phyloP scores from a whole-genome alignment of 2,329 filamentous ascomycete genomes.

The Plenodomus tracheiphilus region DNA sequence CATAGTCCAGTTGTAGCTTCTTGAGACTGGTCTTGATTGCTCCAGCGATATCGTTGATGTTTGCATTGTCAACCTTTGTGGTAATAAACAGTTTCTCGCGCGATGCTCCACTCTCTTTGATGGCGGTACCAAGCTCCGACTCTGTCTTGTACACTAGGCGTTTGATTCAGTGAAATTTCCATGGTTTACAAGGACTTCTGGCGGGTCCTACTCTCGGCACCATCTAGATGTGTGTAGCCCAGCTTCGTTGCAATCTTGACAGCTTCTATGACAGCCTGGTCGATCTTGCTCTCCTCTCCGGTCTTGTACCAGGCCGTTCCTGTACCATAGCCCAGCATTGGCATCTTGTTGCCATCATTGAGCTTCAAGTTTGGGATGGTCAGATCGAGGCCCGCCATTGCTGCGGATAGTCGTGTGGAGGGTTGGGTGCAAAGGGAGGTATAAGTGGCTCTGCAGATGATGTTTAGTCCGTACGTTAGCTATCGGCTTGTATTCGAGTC shows the following conservation, averaged over 20 bases:
- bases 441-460: too few relatives aligned
- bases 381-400: slow-evolving; percentile 49
- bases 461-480: neutral
- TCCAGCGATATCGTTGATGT: slow-evolving; percentile 58
- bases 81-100: slow-evolving; percentile 56
- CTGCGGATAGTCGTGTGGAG: neutral
- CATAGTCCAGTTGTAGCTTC: slow-evolving; percentile 63
- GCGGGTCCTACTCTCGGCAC: slow-evolving; percentile 63
- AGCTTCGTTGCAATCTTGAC: slow-evolving; percentile 66
- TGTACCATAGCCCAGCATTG: slow-evolving; percentile 72
- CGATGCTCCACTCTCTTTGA: slow-evolving; percentile 50
- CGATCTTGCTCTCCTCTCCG: slow-evolving; percentile 54
- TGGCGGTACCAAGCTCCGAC: slow-evolving; percentile 53
- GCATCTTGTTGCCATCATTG: slow-evolving; percentile 74
- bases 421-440: neutral
- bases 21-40: slow-evolving; percentile 61
- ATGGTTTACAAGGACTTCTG: neutral
- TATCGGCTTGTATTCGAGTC: neutral
- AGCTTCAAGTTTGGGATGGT: slow-evolving; percentile 67
- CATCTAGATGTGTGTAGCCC: slow-evolving; percentile 75
- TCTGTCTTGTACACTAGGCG: slow-evolving; percentile 55
- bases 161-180: neutral
- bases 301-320: slow-evolving; percentile 69
- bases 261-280: slow-evolving; percentile 60
- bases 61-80: slow-evolving; percentile 58